Evolutionary conservation across 2,329 filamentous ascomycete species (phyloP), one percentile per base, ranked within the genome.

Genomic region (Aspergillus aculeatus): DNA sequence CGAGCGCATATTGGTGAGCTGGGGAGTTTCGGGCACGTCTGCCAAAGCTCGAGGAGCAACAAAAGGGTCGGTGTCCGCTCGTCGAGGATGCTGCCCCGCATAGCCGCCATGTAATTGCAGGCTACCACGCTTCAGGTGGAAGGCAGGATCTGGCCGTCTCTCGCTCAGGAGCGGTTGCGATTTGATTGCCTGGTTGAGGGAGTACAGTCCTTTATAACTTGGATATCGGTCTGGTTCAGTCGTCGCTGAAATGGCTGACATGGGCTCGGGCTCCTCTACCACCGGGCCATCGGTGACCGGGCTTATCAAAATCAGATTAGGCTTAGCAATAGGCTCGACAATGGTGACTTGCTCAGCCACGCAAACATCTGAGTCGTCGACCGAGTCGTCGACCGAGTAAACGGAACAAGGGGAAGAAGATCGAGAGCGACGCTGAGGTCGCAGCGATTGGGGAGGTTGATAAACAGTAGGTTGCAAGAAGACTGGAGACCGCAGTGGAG

Each of bases 231-330:
- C 41, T 49, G 54, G 48, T 41, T 60, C 38, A 52, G 48, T 51
- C 21, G 14, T 16, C 38, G 21, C 29, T 48, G 55, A 58, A n/a
- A 58, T 12, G n/a, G 48, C 50, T 23, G 54, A 58, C 47, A 56
- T 56, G 11, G 52, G 51, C 50, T 47, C 52, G 38, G 56, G 57
- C 58, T 57, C 64, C 38, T n/a, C 60, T 51, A 41, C 23, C 24
- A 54, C 41, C 16, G 53, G 44, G 7, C 53, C 38, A 47, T 64
- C 59, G 12, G 66, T 54, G 19, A 68, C 60, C 10, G 73, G 66
- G 32, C 69, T 72, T 59, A 75, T 74, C 56, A 71, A 64, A 38
- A 75, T 68, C 58, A 75, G 50, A 29, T 67, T 71, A 23, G 73
- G 73, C 52, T 69, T 71, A 38, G 69, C 64, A 6, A 57, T 59